Percentiles rank a stretch among this genome's conserved stretches.
Conservation (phyloP, 2,329 filamentous ascomycete genomes). For the Paecilomyces sp. region DNA sequence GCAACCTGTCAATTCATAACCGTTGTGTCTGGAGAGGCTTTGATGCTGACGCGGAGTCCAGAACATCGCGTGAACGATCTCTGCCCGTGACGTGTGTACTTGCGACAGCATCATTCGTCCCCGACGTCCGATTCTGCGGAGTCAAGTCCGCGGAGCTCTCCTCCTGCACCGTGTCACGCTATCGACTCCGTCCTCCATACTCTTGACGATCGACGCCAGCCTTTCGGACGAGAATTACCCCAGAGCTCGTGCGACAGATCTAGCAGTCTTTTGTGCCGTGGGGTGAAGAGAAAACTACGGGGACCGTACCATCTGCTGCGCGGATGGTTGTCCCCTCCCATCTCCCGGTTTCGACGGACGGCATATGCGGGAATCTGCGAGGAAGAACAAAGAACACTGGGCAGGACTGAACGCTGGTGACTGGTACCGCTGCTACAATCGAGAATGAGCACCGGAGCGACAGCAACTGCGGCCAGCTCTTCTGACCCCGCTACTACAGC, state of each 20-base stretch:
- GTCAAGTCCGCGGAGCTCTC: not conserved
- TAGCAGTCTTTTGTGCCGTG: not conserved
- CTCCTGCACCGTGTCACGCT: not conserved
- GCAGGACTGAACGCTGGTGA: not conserved
- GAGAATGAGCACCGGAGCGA: not conserved
- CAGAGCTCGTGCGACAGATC: not conserved
- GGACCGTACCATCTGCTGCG: not conserved
- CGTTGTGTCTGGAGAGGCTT: not conserved
- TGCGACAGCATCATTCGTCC: not conserved
- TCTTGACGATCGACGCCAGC: not conserved
- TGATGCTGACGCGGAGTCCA: not conserved
- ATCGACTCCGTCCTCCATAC: not conserved
- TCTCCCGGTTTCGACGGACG: not conserved
- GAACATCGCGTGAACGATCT: not conserved
- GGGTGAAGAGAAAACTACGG: not conserved
- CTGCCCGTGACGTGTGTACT: not conserved
- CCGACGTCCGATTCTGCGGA: not conserved
- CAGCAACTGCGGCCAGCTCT: not conserved
- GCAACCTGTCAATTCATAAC: not conserved
- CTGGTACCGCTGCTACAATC: not conserved
- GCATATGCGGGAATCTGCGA: not conserved
- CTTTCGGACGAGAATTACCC: not conserved
- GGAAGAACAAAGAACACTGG: not conserved
- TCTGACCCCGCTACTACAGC: not conserved
- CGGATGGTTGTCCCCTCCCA: not conserved